Percentiles rank a stretch among this genome's conserved stretches.
phyloP scores from a whole-genome alignment of 1,139 yeast genomes.

The Hyphopichia wangnamkhiaoensis region DNA sequence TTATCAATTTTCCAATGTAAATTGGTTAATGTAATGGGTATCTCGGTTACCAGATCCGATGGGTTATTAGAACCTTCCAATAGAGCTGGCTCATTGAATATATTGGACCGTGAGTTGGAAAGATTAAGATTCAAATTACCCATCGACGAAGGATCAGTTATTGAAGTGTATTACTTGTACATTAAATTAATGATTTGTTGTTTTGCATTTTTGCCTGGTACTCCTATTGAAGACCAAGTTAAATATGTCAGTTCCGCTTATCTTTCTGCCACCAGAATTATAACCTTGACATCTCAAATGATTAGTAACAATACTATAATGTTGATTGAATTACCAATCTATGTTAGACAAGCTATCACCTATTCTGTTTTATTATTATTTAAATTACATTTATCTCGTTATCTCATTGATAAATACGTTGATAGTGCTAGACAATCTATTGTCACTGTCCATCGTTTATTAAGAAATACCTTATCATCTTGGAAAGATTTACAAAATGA shows the following conservation, averaged over 20 bases:
- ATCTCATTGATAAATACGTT: conserved; percentile 71
- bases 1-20: conserved; percentile 83
- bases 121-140: conserved; percentile 63
- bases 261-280: conserved; percentile 75
- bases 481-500: conserved; percentile 93
- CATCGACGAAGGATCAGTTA: conserved; percentile 59
- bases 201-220: conserved; percentile 88
- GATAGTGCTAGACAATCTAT: conserved; percentile 92
- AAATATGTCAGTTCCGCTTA: conserved; percentile 83
- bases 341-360: conserved; percentile 81
- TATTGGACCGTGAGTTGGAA: conserved; percentile 77
- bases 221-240: conserved; percentile 86
- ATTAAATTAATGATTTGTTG: conserved; percentile 81
- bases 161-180: conserved; percentile 80
- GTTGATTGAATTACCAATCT: conserved; percentile 82
- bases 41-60: conserved; percentile 85
- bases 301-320: conserved; percentile 57
- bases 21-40: conserved; percentile 82
- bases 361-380: conserved; percentile 79
- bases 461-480: conserved; percentile 83
- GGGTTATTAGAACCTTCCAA: conserved; percentile 85
- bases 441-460: conserved; percentile 86
- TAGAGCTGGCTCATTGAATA: conserved; percentile 75
- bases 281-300: conserved; percentile 74
- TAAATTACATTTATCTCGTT: conserved; percentile 78